These are phyloP conservation scores for Clonostachys chloroleuca DNA, from an alignment of 2,329 filamentous ascomycete genomes.

Conservation along the genomic window DNA sequence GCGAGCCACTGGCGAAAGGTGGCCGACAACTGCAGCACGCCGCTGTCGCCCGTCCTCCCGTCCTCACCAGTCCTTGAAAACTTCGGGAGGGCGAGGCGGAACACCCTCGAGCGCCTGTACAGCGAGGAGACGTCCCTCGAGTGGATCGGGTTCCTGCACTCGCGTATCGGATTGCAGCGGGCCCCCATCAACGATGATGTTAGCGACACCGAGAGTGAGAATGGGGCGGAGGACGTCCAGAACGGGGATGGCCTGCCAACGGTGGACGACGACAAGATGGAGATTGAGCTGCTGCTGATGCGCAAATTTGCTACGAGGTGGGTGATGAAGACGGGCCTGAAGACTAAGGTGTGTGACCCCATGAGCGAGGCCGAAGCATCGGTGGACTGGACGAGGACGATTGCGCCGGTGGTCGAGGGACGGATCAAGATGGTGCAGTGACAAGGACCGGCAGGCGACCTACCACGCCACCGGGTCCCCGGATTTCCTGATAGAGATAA, in stretches of 20 bases:
- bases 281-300: constrained; percentile 58
- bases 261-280: constrained; percentile 35
- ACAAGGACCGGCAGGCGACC: too few species aligned
- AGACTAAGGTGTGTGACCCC: constrained; percentile 44
- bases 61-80: neutral
- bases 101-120: neutral
- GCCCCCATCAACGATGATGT: constrained; percentile 24
- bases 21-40: constrained; percentile 16
- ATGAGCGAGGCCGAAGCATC: constrained; percentile 55
- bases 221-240: constrained; percentile 28
- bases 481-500: too few species aligned
- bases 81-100: neutral
- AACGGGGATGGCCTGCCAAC: constrained; percentile 25
- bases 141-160: constrained; percentile 29
- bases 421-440: constrained; percentile 53
- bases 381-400: constrained; percentile 75
- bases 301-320: constrained; percentile 69
- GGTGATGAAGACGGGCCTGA: constrained; percentile 63
- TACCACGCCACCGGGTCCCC: too few species aligned
- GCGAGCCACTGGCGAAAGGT: constrained; percentile 65
- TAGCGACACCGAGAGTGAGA: constrained; percentile 39
- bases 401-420: constrained; percentile 73
- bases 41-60: constrained; percentile 9
- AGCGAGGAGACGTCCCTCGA: constrained; percentile 14
- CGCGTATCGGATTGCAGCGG: constrained; percentile 24